phyloP scores from a whole-genome alignment of 2,329 filamentous ascomycete species.

The Colletotrichum chrysophilum region DNA sequence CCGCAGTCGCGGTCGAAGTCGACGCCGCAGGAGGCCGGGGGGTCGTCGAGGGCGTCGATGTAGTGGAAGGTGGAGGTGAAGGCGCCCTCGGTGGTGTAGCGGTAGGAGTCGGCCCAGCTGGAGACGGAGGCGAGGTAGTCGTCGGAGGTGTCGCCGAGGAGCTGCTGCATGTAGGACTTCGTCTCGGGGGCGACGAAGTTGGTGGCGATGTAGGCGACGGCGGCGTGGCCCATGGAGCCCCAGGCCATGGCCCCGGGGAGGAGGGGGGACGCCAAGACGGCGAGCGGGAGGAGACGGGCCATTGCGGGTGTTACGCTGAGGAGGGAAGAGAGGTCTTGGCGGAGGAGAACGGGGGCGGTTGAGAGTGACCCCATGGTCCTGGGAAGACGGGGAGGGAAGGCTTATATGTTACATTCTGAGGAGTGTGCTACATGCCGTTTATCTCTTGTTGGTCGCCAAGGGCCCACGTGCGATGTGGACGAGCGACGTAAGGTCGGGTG shows the following conservation, averaged over 20 bases:
- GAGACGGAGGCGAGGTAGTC: slow-evolving; percentile 55
- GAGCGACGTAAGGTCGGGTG: neutral
- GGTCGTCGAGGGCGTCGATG: slow-evolving; percentile 23
- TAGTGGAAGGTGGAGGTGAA: slow-evolving; percentile 25
- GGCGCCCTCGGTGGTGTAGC: slow-evolving; percentile 22
- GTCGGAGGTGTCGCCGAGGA: slow-evolving; percentile 45
- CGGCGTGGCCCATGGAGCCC: slow-evolving; percentile 54
- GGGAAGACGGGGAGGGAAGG: neutral
- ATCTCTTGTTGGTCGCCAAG: neutral
- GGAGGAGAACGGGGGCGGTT: neutral
- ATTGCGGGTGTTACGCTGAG: slow-evolving; percentile 23
- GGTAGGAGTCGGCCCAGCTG: slow-evolving; percentile 27
- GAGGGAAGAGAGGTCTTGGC: neutral
- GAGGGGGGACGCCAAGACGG: slow-evolving; percentile 25
- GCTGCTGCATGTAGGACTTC: slow-evolving; percentile 14
- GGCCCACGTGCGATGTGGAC: neutral
- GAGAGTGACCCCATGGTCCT: neutral
- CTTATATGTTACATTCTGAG: neutral
- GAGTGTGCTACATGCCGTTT: neutral
- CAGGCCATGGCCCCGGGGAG: slow-evolving; percentile 34
- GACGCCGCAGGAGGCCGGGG: slow-evolving; percentile 19
- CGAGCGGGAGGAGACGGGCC: slow-evolving; percentile 25
- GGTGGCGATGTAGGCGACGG: slow-evolving; percentile 58
- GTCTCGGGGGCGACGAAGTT: slow-evolving; percentile 51
- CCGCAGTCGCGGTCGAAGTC: slow-evolving; percentile 24